Evolutionary conservation across 345 rosid species (phyloP).

Genomic region (Eucalyptus tenuipes): DNA sequence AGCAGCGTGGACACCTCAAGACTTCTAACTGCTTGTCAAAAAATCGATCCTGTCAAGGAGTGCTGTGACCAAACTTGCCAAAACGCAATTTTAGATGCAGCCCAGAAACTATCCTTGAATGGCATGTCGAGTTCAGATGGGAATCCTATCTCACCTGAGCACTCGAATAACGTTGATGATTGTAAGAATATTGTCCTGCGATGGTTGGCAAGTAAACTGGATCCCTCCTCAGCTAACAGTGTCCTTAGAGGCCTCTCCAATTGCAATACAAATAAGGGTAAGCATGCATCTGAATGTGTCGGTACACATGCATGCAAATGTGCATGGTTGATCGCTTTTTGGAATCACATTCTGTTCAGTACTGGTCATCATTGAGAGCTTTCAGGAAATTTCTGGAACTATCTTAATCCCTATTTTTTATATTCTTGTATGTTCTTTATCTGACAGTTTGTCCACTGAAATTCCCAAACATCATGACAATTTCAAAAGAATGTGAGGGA

Average conservation of each 20-base stretch:
- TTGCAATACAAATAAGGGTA: conserved; percentile 46
- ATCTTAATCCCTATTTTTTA: not conserved
- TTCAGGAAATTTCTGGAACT: not conserved
- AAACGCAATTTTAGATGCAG: conserved; percentile 37
- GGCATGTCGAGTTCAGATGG: conserved; percentile 4
- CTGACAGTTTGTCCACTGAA: conserved; percentile 40
- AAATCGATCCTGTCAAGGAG: conserved; percentile 37
- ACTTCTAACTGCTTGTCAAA: conserved; percentile 39
- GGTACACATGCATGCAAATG: not conserved
- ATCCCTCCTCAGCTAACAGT: conserved; percentile 20
- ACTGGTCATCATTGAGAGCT: not conserved
- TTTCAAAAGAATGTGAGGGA: conserved; percentile 20
- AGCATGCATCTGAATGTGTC: not conserved
- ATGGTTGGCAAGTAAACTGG: conserved; percentile 44
- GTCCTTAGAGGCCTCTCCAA: conserved; percentile 46
- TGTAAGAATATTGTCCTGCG: conserved; percentile 34
- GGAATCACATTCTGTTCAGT: not conserved
- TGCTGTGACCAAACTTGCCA: conserved; percentile 47
- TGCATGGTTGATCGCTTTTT: not conserved
- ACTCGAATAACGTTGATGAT: conserved; percentile 17
- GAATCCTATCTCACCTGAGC: conserved; percentile 7
- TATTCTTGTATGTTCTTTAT: not conserved
- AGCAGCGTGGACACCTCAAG: conserved; percentile 29
- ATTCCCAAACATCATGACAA: conserved; percentile 18
- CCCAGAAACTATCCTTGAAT: conserved; percentile 19